Evolutionary conservation across 2,329 filamentous ascomycete genomes (phyloP), one percentile per base, ranked within the genome.

Genomic region (Fusarium vanettenii): DNA sequence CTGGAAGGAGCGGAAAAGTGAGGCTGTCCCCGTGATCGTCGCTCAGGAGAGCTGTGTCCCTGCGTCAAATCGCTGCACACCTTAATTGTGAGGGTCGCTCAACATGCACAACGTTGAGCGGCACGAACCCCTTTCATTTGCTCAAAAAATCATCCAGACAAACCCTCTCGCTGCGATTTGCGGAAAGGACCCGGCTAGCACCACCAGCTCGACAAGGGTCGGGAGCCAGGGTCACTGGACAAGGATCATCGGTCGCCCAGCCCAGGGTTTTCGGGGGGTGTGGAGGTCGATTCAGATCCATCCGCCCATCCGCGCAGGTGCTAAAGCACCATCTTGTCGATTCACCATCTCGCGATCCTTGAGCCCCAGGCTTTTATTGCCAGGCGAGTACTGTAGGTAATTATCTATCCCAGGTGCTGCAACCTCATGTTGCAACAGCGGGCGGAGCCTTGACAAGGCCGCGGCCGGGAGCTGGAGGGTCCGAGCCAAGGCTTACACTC

Each of bases 211-310:
- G 55, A 60, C 63, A 65, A 50, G 72, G 72, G 65, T 72, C 60
- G 37, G 20, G 60, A 63, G 43, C 48, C 59, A 74, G 65, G 69
- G 65, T 52, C 45, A 62, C 63, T 62, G 48, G 60, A 8, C 60
- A 63, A 39, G 60, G 45, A 62, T 50, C 7, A 48, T 66, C 65
- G 39, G 62, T 69, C 71, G 59, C 37, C 69, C 48, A 60, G 29
- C 60, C 66, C 65, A 72, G 76, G 73, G 67, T 13, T 57, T 72
- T 71, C 60, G 63, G 50, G 60, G 64, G 69, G 70, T 61, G 72
- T 77, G 66, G 64, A 76, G 65, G 74, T 69, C 74, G 76, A 77
- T 77, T 77, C 65, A 78, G 76, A 78, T 78, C 76, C 74, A 69
- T 72, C 67, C 70, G 60, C 60, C 66, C 73, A 75, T 64, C 75